A percentile compares a stretch with the other conserved stretches of the same genome.
These are phyloP conservation scores for Smallanthus sonchifolius DNA, from an alignment of 129 eudicot species.

Conservation along the genomic window DNA sequence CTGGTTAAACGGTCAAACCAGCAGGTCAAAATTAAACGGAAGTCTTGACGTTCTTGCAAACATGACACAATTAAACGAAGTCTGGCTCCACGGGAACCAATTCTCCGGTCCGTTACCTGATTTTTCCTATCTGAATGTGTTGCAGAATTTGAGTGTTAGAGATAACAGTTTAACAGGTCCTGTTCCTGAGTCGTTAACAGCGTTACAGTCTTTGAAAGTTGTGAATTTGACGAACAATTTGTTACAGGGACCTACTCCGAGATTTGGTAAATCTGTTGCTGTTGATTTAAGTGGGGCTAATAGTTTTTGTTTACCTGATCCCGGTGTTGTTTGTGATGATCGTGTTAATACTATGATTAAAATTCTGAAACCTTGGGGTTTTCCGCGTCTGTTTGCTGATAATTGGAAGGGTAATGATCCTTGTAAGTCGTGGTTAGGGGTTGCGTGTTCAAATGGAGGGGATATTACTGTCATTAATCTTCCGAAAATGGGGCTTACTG, in stretches of 20 bases:
- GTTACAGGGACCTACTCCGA: slow-evolving; percentile 69
- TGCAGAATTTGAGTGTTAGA: slow-evolving; percentile 58
- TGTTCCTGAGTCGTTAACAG: slow-evolving; percentile 54
- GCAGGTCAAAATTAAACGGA: slow-evolving; percentile 47
- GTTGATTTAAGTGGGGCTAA: slow-evolving; percentile 49
- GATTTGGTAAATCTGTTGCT: slow-evolving; percentile 47
- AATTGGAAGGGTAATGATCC: slow-evolving; percentile 88
- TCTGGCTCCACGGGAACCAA: slow-evolving; percentile 59
- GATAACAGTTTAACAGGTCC: slow-evolving; percentile 71
- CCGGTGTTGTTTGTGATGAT: slow-evolving; percentile 56
- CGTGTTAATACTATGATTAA: slow-evolving; percentile 54
- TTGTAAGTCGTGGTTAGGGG: slow-evolving; percentile 55
- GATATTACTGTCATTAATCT: slow-evolving; percentile 63
- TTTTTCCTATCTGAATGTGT: slow-evolving; percentile 39
- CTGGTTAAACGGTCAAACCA: slow-evolving; percentile 77
- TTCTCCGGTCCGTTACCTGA: slow-evolving; percentile 83
- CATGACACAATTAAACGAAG: slow-evolving; percentile 52
- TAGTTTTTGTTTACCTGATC: slow-evolving; percentile 60
- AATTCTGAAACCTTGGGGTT: slow-evolving; percentile 46
- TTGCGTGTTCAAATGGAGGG: slow-evolving; percentile 43
- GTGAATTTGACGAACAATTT: slow-evolving; percentile 68
- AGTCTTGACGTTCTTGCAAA: slow-evolving; percentile 54
- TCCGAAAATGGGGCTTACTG: slow-evolving; percentile 46
- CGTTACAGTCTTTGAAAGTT: slow-evolving; percentile 34
- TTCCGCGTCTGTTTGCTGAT: slow-evolving; percentile 55